Conservation (phyloP, 495 filamentous ascomycete species). For the Aspergillus diversus region DNA sequence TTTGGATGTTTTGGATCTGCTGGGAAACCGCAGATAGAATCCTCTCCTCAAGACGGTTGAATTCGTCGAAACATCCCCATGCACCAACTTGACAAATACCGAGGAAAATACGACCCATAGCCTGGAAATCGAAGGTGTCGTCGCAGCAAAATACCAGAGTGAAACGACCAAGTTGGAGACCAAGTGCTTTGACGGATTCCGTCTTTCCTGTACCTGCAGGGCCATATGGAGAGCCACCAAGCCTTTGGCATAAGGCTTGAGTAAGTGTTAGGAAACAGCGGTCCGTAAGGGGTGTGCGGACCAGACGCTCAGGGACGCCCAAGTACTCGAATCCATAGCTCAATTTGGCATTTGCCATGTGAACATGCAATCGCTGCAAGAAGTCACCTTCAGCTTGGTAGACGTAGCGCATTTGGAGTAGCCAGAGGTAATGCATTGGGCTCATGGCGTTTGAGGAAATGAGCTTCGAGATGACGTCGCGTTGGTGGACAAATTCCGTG, state of each 20-base stretch:
- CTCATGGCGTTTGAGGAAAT: conserved; percentile 71
- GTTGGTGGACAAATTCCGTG: conserved; percentile 97
- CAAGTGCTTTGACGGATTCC: conserved; percentile 96
- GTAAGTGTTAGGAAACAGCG: conserved; percentile 97
- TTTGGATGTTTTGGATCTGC: conserved; percentile 98
- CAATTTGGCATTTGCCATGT: conserved; percentile 95
- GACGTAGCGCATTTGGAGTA: conserved; percentile 97
- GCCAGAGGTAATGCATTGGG: conserved; percentile 87
- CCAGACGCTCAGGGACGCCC: conserved; percentile 91
- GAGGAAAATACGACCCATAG: conserved; percentile 98
- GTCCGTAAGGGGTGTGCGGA: conserved; percentile 94
- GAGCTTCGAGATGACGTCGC: conserved; percentile 86
- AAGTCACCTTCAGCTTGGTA: conserved; percentile 81
- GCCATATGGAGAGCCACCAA: conserved; percentile 96
- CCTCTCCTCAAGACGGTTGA: conserved; percentile 96
- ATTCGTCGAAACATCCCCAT: conserved; percentile 99
- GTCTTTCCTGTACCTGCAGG: conserved; percentile 99
- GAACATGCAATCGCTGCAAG: conserved; percentile 82
- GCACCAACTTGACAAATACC: conserved; percentile 99
- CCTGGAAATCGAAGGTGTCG: conserved; percentile 99
- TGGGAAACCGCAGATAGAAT: conserved; percentile 98
- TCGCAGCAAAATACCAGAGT: conserved; percentile 99
- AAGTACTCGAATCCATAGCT: conserved; percentile 98
- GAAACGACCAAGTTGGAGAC: conserved; percentile 94
- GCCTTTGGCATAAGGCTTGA: conserved; percentile 89